Base-by-base conservation (phyloP, 495 filamentous ascomycete species). In the Extremus antarcticus region DNA sequence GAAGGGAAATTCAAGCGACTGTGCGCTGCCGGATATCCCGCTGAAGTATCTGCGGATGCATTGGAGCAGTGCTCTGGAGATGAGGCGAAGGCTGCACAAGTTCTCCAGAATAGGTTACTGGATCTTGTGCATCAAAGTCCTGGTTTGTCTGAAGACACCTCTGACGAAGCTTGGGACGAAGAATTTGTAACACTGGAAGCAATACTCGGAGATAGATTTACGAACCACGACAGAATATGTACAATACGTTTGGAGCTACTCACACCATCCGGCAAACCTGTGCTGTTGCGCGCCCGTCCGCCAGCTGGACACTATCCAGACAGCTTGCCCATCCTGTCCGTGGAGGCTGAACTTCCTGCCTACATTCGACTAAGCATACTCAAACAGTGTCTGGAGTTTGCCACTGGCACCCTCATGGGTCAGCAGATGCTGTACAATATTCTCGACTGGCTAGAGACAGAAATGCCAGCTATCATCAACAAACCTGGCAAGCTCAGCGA, bases 311-410 rank as follows among this genome's bases (percentile, higher is more conserved):
- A 70, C 53, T 98, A 97, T 70, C 92, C 92, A 9, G 62, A 73
- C n/a, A 68, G 75, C 2, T 76, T 87, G 58, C 85, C 92, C n/a
- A 73, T 90, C 11, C 73, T 97, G 35, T 78, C 82, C 0, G 70
- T 95, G 71, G 83, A 32, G 70, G 76, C 53, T 66, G 68, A 69
- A 3, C 74, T 98, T n/a, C 92, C 92, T 4, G 85, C 91, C 8
- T 94, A 97, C 61, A 94, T 97, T 58, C 85, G 88, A 43, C 75
- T 98, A 2, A 95, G 89, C 63, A 82, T 94, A 16, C 86, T 91
- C 64, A 84, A 88, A 57, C 84, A 84, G 68, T 80, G 80, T 1
- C 74, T 95, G 2, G 70, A 77, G 16, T 79, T 87, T 67, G 83
- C 90, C 1, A 68, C 75, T 48, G 74, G 79, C 25, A 78, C 78